Evolutionary conservation across 1,284 basidiomycete species (phyloP), one percentile per base, ranked within the genome.

Genomic region (Pseudozyma sp.): DNA sequence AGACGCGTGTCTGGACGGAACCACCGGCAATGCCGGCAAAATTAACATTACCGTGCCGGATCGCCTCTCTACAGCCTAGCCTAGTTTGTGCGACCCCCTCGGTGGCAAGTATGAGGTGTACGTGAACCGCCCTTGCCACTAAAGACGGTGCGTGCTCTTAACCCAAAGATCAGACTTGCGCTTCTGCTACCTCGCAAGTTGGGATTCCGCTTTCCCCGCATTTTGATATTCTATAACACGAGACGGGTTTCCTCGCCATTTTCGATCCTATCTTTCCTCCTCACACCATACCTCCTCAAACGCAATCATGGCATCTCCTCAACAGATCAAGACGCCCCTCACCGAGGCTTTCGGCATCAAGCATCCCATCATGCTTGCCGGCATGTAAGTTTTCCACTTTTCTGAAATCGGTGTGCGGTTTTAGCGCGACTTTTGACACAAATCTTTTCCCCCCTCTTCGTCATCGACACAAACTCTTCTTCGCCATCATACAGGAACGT

Each of bases 331-430:
- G 61, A 78, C 76, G 10, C 67, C 63, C 30, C 70, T 81, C 47
- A 81, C 79, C 42, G 65, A 70, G 60, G 56, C 46, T 37, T 72
- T 96, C 85, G 89, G 89, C 62, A 90, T 95, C 85, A 88, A 91
- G 85, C 94, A 96, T 84, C 94, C 94, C 48, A 88, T 96, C 76
- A 85, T 95, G 68, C 90, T 96, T 31, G 94, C 94, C 60, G 92
- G 92, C 61, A 69, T 75, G 72, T 70, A 50, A 60, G 68, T 73
- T 17, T 4, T 34, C n/a, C 6, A 7, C 4, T 8, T 43, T 24
- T 8, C 7, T 16, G 1, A 4, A 14, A 39, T 11, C 16, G 6
- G 5, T 30, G 33, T 49, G 17, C 31, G 29, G 1, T 10, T 51
- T 34, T 17, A 33, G 10, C 24, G 17, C 35, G n/a, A 35, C 46